Base-by-base conservation (phyloP, 495 filamentous ascomycete species). In the Achaetomiella virescens region DNA sequence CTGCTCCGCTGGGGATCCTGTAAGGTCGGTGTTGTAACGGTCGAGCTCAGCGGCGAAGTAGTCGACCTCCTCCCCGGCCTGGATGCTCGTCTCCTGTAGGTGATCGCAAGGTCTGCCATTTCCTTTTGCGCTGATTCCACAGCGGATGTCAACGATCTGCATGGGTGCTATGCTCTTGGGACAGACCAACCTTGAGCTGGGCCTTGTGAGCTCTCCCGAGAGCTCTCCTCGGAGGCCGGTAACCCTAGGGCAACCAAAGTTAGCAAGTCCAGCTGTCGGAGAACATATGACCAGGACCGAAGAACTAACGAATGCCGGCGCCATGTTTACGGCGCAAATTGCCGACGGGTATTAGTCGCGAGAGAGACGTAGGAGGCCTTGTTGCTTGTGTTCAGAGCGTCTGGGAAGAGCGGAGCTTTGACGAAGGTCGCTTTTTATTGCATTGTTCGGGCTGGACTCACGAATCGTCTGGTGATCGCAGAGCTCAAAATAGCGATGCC, bases 31-130 rank as follows among this genome's bases (percentile, higher is more conserved):
- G 61, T 70, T 58, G 68, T 66, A 62, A 48, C 70, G 66, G 59
- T 79, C 76, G 25, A 79, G 72, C 20, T 70, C 63, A 17, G 65
- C 70, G 38, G 76, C 74, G 40, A 78, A 79, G 38, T 62, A 65
- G 44, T 77, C 72, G 52, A 77, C 73, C 43, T 76, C 75, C 12
- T 70, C 65, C 33, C 68, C 66, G 29, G 68, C 69, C 38, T 59
- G 59, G 50, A 71, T 58, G 48, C 45, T 57, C 62, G 49, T 61
- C 38, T 63, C 54, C 45, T 62, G 37, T 68, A 67, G 7, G 66
- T 61, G 11, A 55, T 48, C 44, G 66, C 61, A 43, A 68, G 60
- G 11, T 64, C 58, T 18, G 60, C 56, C 57, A 70, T 63, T 40
- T 64, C 57, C 18, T 66, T 60, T 6, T 60, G 43, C 24, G 48